Evolutionary conservation across 768 basidiomycete species (phyloP).

Genomic region (Calocybe gangraenosa): DNA sequence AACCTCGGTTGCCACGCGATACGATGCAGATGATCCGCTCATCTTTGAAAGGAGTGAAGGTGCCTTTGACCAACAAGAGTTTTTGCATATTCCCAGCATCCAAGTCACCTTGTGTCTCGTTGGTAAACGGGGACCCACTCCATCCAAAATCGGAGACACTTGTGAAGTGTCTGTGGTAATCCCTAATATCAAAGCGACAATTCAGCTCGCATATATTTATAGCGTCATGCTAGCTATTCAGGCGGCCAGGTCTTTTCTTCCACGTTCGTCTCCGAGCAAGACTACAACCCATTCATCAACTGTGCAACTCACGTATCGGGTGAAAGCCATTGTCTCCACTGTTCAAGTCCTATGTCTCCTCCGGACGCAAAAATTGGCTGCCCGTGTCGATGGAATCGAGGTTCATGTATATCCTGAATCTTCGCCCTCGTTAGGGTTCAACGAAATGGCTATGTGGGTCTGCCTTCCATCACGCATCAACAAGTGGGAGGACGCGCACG

Average conservation of each 20-base stretch:
- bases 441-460: slow-evolving; percentile 53
- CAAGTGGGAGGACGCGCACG: slow-evolving; percentile 28
- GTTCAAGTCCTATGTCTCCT: slow-evolving; percentile 46
- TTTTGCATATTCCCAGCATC: slow-evolving; percentile 35
- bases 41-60: slow-evolving; percentile 52
- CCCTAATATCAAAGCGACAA: slow-evolving; percentile 45
- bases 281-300: slow-evolving; percentile 2
- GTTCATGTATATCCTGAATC: slow-evolving; percentile 19
- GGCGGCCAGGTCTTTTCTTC: slow-evolving; percentile 40
- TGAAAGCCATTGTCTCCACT: slow-evolving; percentile 32
- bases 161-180: slow-evolving; percentile 46
- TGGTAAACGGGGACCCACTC: slow-evolving; percentile 18
- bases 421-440: slow-evolving; percentile 31
- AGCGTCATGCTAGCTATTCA: slow-evolving; percentile 59
- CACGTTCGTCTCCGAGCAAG: slow-evolving; percentile 14
- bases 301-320: slow-evolving; percentile 19
- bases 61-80: slow-evolving; percentile 36
- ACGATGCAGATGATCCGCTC: slow-evolving; percentile 63
- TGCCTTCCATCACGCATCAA: slow-evolving; percentile 38
- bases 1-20: slow-evolving; percentile 61
- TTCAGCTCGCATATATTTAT: slow-evolving; percentile 69
- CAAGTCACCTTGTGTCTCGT: slow-evolving; percentile 24
- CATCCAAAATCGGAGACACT: slow-evolving; percentile 28
- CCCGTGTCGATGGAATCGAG: slow-evolving; percentile 38
- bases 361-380: slow-evolving; percentile 43